A percentile compares a stretch with the other conserved stretches of the same genome.
Conservation (phyloP, 306 rosid species). For the Oemleria cerasiformis region DNA sequence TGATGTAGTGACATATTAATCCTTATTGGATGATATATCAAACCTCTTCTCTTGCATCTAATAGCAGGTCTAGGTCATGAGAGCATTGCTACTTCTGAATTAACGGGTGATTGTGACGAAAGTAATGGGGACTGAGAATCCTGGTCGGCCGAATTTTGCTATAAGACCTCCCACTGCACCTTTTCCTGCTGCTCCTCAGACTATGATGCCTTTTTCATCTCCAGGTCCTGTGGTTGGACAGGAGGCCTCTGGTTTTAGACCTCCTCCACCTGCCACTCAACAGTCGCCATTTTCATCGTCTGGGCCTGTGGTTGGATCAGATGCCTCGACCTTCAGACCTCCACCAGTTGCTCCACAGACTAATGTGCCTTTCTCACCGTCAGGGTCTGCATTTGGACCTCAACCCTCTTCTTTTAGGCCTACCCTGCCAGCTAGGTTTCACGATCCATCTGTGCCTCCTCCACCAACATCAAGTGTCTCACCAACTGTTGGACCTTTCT, state of each 20-base stretch:
- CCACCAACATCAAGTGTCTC: constrained; percentile 52
- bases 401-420: constrained; percentile 60
- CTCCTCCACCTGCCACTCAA: constrained; percentile 48
- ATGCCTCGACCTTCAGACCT: constrained; percentile 50
- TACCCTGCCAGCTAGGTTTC: constrained; percentile 54
- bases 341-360: constrained; percentile 50
- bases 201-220: constrained; percentile 64
- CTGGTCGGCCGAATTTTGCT: constrained; percentile 64
- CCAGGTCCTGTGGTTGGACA: constrained; percentile 69
- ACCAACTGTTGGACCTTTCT: constrained; percentile 45
- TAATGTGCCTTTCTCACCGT: constrained; percentile 41
- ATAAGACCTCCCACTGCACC: constrained; percentile 61
- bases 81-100: constrained; percentile 25
- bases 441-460: constrained; percentile 75
- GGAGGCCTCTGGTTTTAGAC: constrained; percentile 49
- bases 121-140: constrained; percentile 82
- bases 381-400: constrained; percentile 47
- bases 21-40: constrained; percentile 1
- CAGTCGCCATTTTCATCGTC: constrained; percentile 70
- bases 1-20: constrained; percentile 1
- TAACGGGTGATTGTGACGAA: constrained; percentile 27
- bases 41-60: constrained; percentile 12
- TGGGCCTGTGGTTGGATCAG: constrained; percentile 70
- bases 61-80: constrained; percentile 47
- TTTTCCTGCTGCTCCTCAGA: constrained; percentile 52